These are phyloP conservation scores for Magnusiomyces suaveolens DNA, from an alignment of 1,139 yeast species.

Conservation along the genomic window DNA sequence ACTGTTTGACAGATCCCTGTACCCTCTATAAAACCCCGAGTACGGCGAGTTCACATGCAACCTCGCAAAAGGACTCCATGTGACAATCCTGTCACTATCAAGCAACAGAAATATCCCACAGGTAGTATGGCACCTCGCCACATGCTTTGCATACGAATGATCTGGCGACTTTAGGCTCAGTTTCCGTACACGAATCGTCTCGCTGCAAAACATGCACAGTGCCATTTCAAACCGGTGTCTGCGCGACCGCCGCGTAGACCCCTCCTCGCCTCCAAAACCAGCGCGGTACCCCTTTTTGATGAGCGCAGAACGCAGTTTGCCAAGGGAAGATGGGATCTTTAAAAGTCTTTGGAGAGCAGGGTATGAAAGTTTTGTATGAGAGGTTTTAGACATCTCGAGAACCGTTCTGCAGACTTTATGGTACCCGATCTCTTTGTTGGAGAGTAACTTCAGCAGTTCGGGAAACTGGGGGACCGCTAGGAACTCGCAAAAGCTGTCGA, in stretches of 20 bases:
- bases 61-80: slow-evolving; percentile 73
- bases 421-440: not conserved
- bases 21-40: slow-evolving; percentile 78
- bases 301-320: too few relatives aligned
- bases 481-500: slow-evolving; percentile 47
- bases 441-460: not conserved
- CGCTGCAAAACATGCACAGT: slow-evolving; percentile 75
- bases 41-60: too few relatives aligned
- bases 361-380: too few relatives aligned
- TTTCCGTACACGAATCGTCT: slow-evolving; percentile 44
- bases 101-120: slow-evolving; percentile 71
- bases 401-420: slow-evolving; percentile 30
- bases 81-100: slow-evolving; percentile 49
- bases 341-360: too few relatives aligned
- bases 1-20: slow-evolving; percentile 59
- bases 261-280: slow-evolving; percentile 41
- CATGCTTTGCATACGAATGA: slow-evolving; percentile 34
- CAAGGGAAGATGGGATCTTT: too few relatives aligned
- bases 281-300: too few relatives aligned
- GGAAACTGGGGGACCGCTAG: slow-evolving; percentile 40
- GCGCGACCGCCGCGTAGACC: slow-evolving; percentile 23
- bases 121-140: slow-evolving; percentile 44
- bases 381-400: too few relatives aligned
- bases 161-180: slow-evolving; percentile 37
- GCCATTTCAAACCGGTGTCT: slow-evolving; percentile 53